Evolutionary conservation across 1,284 basidiomycete genomes (phyloP).

Genomic region (Ganoderma sp.): DNA sequence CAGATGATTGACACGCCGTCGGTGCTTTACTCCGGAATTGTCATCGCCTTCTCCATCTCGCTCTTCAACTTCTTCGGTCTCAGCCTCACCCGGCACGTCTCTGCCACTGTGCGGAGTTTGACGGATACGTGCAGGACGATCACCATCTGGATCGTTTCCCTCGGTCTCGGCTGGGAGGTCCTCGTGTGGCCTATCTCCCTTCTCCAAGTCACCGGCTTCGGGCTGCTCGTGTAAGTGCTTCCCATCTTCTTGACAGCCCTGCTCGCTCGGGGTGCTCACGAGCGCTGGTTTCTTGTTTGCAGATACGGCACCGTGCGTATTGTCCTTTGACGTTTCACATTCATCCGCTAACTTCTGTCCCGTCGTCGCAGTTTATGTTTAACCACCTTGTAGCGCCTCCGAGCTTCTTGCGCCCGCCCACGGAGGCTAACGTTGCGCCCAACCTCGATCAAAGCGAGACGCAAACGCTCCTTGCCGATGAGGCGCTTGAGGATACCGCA

Average conservation of each 20-base stretch:
- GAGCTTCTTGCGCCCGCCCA: conserved; percentile 54
- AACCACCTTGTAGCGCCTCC: conserved; percentile 75
- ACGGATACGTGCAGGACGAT: conserved; percentile 97
- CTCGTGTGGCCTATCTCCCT: conserved; percentile 84
- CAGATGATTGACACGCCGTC: conserved; percentile 85
- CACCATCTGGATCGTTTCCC: conserved; percentile 88
- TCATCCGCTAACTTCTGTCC: conserved; percentile 14
- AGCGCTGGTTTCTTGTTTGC: conserved; percentile 2
- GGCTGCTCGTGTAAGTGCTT: conserved; percentile 81
- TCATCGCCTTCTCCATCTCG: conserved; percentile 74
- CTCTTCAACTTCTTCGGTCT: conserved; percentile 97
- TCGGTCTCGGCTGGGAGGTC: conserved; percentile 91
- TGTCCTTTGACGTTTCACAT: not conserved
- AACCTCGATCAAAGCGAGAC: conserved; percentile 55
- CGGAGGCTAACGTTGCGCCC: conserved; percentile 39
- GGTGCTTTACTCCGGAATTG: conserved; percentile 80
- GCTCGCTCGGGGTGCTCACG: conserved; percentile 9
- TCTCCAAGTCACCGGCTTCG: conserved; percentile 90
- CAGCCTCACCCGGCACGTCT: conserved; percentile 89
- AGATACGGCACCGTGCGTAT: conserved; percentile 43
- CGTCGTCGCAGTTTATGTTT: conserved; percentile 62
- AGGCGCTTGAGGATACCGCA: conserved; percentile 72
- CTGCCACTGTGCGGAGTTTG: conserved; percentile 86
- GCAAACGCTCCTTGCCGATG: conserved; percentile 49
- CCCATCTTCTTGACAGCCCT: conserved; percentile 28